These are phyloP conservation scores for Scutellaria minor DNA, from an alignment of 257 asterid genomes.

Conservation along the genomic window DNA sequence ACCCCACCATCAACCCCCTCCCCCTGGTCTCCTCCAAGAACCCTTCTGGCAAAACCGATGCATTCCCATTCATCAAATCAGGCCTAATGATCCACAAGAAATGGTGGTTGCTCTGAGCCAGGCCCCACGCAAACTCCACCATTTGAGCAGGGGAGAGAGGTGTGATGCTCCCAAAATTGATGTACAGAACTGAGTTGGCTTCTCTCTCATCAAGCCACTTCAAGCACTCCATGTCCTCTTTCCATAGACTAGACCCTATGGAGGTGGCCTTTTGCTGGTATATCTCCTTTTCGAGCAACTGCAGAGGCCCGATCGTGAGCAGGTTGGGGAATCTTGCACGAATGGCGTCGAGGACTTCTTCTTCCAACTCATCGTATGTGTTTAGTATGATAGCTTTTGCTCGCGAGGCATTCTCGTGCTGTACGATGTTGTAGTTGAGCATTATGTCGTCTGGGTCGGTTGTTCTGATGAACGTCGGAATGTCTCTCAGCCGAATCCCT, in stretches of 20 bases:
- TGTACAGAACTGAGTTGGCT: constrained; percentile 42
- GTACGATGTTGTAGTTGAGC: constrained; percentile 43
- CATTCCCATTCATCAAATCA: constrained; percentile 46
- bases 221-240: constrained; percentile 46
- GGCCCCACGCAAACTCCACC: constrained; percentile 55
- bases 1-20: constrained; percentile 48
- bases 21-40: constrained; percentile 44
- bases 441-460: constrained; percentile 50
- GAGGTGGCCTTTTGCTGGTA: constrained; percentile 13
- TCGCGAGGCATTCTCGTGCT: constrained; percentile 38
- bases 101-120: constrained; percentile 40
- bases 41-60: constrained; percentile 38
- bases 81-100: constrained; percentile 56
- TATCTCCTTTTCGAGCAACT: constrained; percentile 34
- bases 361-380: constrained; percentile 52
- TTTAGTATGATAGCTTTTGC: constrained; percentile 46
- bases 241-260: constrained; percentile 48
- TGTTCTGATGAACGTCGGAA: constrained; percentile 54
- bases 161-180: constrained; percentile 54
- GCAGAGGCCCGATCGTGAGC: constrained; percentile 49
- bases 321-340: constrained; percentile 30
- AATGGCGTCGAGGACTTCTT: constrained; percentile 46
- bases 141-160: constrained; percentile 41
- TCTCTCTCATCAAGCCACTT: constrained; percentile 44
- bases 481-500: constrained; percentile 51